phyloP scores from a whole-genome alignment of 768 basidiomycete species.

The Thelephora aurantiotincta region DNA sequence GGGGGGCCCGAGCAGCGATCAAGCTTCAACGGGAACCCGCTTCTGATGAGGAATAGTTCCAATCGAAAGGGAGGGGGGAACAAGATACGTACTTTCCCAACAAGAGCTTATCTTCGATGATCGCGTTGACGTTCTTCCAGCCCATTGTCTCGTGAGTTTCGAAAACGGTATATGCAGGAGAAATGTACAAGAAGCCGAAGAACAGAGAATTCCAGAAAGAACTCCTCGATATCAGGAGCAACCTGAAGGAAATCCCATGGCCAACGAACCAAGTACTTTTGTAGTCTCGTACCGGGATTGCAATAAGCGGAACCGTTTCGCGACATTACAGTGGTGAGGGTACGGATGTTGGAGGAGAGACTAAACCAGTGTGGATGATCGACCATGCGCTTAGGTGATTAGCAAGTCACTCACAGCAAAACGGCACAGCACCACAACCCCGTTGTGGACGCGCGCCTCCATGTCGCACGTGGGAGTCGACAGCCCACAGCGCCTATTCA shows the following conservation, averaged over 20 bases:
- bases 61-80: not conserved
- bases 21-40: no score
- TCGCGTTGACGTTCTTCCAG: constrained; percentile 29
- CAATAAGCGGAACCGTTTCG: not conserved
- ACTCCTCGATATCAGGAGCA: no score
- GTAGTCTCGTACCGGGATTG: not conserved
- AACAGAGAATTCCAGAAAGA: no score
- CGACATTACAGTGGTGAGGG: not conserved
- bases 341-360: not conserved
- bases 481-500: no score
- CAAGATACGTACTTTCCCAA: constrained; percentile 54
- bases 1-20: constrained; percentile 51
- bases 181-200: no score
- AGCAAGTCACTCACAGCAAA: no score
- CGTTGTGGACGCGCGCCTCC: no score
- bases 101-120: constrained; percentile 54
- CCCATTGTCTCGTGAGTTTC: constrained; percentile 7
- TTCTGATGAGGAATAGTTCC: not conserved
- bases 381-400: not conserved
- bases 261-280: no score
- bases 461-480: no score
- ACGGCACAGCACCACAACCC: no score
- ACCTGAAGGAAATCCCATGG: no score
- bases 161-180: no score
- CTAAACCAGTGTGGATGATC: not conserved